A percentile compares a stretch with the other conserved stretches of the same genome.
phyloP scores from a whole-genome alignment of 164 flowering plant genomes.

The Magnolia officinalis region DNA sequence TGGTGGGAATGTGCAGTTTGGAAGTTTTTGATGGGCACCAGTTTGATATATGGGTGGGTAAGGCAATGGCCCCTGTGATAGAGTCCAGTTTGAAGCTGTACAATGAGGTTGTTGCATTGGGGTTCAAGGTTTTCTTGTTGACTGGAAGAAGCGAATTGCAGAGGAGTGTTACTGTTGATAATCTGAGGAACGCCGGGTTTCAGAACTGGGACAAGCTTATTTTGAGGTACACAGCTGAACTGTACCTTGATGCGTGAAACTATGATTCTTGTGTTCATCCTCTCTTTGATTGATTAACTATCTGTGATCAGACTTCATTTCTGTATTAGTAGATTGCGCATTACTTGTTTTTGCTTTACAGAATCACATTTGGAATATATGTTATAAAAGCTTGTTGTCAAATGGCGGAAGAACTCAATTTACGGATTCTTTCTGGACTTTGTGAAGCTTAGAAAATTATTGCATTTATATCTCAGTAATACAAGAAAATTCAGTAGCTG shows the following conservation, averaged over 20 bases:
- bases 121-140: conserved; percentile 72
- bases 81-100: conserved; percentile 70
- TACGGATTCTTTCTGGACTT: not conserved
- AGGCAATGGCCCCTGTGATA: conserved; percentile 63
- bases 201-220: conserved; percentile 79
- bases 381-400: not conserved
- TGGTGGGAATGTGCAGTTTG: conserved; percentile 38
- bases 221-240: conserved; percentile 50
- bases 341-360: not conserved
- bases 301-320: not conserved
- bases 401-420: not conserved
- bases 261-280: not conserved
- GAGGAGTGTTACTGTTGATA: conserved; percentile 58
- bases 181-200: conserved; percentile 70
- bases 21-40: conserved; percentile 54
- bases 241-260: not conserved
- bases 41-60: conserved; percentile 86
- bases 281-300: not conserved
- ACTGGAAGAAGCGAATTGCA: conserved; percentile 81
- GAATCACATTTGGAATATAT: not conserved
- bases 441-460: not conserved
- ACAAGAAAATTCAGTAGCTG: not conserved
- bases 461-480: not conserved
- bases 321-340: not conserved
- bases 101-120: conserved; percentile 54